Percentiles rank a stretch among this genome's conserved stretches.
These are phyloP conservation scores for Xylariales sp. DNA, from an alignment of 2,329 filamentous ascomycete genomes.

Conservation along the genomic window DNA sequence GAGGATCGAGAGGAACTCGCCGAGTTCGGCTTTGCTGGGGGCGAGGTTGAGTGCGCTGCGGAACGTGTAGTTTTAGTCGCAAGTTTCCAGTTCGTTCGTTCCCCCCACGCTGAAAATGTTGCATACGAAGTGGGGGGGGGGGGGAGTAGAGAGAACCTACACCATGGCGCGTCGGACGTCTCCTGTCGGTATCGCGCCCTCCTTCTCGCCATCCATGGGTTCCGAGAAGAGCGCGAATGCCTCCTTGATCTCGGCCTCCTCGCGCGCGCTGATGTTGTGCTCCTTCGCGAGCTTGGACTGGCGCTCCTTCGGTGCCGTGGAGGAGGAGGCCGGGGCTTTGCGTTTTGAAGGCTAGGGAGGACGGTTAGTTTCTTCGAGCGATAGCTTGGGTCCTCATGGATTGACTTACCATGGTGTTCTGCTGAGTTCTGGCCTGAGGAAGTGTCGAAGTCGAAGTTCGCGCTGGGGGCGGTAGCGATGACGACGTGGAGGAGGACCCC, in stretches of 20 bases:
- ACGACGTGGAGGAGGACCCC: slow-evolving; percentile 5
- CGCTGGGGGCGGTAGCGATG: too few relatives aligned
- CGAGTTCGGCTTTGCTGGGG: slow-evolving; percentile 62
- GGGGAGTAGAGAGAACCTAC: slow-evolving; percentile 40
- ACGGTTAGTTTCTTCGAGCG: neutral
- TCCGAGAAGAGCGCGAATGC: slow-evolving; percentile 80
- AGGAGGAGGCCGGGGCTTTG: slow-evolving; percentile 31
- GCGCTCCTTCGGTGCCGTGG: slow-evolving; percentile 41
- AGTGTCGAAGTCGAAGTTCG: neutral
- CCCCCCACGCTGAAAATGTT: too few relatives aligned
- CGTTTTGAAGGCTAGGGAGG: slow-evolving; percentile 48
- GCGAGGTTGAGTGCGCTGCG: slow-evolving; percentile 80
- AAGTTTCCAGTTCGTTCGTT: too few relatives aligned
- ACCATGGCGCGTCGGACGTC: slow-evolving; percentile 69
- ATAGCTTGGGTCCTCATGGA: neutral
- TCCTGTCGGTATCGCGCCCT: slow-evolving; percentile 62
- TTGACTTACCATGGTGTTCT: neutral
- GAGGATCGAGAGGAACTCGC: slow-evolving; percentile 72
- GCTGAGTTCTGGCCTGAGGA: neutral
- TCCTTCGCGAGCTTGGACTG: slow-evolving; percentile 89
- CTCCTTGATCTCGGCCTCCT: slow-evolving; percentile 88
- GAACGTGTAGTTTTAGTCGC: too few relatives aligned
- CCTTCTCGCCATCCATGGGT: slow-evolving; percentile 65
- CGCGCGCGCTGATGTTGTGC: slow-evolving; percentile 75
- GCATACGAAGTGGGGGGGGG: neutral